Percentiles rank a stretch among this genome's conserved stretches.
phyloP scores from a whole-genome alignment of 108 stramenopile genomes.

The Mediolabrus comicus region DNA sequence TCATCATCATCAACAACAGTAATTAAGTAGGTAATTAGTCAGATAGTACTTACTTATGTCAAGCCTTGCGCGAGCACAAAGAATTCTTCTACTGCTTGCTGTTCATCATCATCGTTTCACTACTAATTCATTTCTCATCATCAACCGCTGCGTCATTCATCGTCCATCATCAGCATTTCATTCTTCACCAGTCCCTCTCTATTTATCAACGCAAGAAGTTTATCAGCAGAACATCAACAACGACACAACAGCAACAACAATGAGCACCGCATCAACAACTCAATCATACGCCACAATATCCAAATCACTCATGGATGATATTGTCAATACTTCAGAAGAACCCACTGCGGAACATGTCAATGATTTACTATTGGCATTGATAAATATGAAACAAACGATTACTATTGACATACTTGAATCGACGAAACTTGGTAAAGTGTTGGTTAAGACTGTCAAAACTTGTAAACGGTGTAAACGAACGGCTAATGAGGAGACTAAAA shows the following conservation, averaged over 20 bases:
- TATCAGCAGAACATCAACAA: neutral
- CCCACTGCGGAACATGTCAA: neutral
- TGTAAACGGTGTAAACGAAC: constrained; percentile 63
- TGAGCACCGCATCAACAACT: neutral
- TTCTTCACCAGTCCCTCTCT: neutral
- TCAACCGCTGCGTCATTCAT: neutral
- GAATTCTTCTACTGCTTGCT: neutral
- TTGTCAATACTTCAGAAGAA: neutral
- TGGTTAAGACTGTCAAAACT: constrained; percentile 49
- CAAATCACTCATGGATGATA: constrained; percentile 9
- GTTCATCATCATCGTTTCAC: too few relatives aligned
- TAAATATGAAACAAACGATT: constrained; percentile 2
- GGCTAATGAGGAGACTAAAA: neutral
- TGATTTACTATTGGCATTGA: neutral
- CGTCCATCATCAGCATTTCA: neutral
- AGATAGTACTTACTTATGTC: too few relatives aligned
- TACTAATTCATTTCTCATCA: neutral
- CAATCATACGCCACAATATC: neutral
- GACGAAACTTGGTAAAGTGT: constrained; percentile 51
- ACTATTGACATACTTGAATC: constrained; percentile 44
- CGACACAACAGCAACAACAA: neutral
- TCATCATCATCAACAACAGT: neutral
- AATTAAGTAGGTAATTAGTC: too few relatives aligned
- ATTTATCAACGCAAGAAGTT: neutral
- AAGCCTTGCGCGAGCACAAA: too few relatives aligned